Evolutionary conservation across 257 asterid genomes (phyloP).

Genomic region (Voacanga thouarsii): DNA sequence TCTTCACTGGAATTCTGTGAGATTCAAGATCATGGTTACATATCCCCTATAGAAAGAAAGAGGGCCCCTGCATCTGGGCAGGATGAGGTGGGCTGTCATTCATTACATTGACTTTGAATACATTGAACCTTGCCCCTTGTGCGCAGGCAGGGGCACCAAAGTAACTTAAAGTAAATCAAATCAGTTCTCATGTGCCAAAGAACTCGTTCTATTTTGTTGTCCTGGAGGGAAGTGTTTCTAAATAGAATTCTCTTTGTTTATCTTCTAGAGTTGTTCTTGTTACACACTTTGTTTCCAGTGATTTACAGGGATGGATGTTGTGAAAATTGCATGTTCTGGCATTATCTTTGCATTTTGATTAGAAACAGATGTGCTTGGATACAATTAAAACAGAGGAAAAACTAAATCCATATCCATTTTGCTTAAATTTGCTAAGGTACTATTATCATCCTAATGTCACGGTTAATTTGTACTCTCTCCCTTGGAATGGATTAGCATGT

Average conservation of each 20-base stretch:
- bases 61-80: neutral
- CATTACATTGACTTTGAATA: neutral
- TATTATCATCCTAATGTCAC: neutral
- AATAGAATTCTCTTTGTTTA: neutral
- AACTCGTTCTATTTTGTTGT: neutral
- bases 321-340: neutral
- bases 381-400: neutral
- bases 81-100: neutral
- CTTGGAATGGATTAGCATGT: neutral
- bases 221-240: neutral
- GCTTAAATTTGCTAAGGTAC: neutral
- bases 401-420: neutral
- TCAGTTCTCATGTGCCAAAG: neutral
- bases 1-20: neutral
- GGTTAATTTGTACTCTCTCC: neutral
- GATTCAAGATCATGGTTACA: neutral
- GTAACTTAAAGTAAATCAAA: neutral
- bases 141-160: neutral
- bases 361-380: neutral
- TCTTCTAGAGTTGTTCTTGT: neutral
- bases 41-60: neutral
- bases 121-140: neutral
- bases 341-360: neutral
- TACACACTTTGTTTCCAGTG: neutral
- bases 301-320: neutral